Percentiles rank a stretch among this genome's conserved stretches.
Evolutionary conservation across 345 rosid species (phyloP).

Genomic region (Ceriops tagal): DNA sequence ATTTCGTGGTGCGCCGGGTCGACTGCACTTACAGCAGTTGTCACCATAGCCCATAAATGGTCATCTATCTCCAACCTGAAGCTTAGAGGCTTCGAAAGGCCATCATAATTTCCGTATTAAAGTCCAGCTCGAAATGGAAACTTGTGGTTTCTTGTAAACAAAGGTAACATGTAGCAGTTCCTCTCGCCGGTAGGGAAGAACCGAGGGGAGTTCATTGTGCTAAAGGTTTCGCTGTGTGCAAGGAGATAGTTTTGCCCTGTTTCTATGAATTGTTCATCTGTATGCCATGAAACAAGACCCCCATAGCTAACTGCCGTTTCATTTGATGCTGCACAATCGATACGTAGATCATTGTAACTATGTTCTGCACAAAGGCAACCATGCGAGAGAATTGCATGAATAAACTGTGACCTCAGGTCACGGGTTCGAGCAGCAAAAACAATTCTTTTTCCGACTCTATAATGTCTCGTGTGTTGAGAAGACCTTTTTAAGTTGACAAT

Average conservation of each 20-base stretch:
- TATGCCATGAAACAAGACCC: neutral
- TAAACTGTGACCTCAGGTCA: too few species aligned
- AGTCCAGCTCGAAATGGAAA: slow-evolving; percentile 15
- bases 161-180: slow-evolving; percentile 10
- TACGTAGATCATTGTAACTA: neutral
- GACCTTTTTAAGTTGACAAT: too few species aligned
- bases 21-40: slow-evolving; percentile 9
- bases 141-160: neutral
- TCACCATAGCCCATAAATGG: slow-evolving; percentile 22
- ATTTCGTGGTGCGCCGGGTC: slow-evolving; percentile 20
- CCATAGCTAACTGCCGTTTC: neutral
- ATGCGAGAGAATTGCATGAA: too few species aligned
- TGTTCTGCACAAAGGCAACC: neutral
- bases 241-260: slow-evolving; percentile 9
- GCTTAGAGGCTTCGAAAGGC: slow-evolving; percentile 18
- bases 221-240: neutral
- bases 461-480: too few species aligned
- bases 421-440: too few species aligned
- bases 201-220: neutral
- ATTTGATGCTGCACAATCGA: slow-evolving; percentile 19
- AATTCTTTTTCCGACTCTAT: too few species aligned
- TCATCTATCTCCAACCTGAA: slow-evolving; percentile 25
- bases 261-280: slow-evolving; percentile 10
- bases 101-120: slow-evolving; percentile 27
- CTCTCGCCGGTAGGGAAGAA: slow-evolving; percentile 7